phyloP scores from a whole-genome alignment of 495 filamentous ascomycete genomes.

The Lophium mytilinum region DNA sequence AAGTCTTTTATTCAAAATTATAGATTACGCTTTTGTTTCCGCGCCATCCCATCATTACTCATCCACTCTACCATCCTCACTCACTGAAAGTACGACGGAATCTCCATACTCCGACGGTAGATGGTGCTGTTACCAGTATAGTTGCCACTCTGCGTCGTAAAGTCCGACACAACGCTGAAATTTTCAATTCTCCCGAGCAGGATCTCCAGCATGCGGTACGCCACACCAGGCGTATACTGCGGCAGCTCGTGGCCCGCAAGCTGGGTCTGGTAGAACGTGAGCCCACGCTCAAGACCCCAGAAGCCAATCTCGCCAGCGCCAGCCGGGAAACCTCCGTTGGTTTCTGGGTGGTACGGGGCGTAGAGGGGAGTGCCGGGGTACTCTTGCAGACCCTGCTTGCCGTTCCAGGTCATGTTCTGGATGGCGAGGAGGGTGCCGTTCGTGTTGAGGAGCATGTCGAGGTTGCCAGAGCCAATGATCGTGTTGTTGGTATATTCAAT shows the following conservation, averaged over 20 bases:
- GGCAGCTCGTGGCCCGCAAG: slow-evolving; percentile 23
- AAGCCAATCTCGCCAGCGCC: slow-evolving; percentile 54
- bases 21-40: no score
- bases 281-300: slow-evolving; percentile 55
- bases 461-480: slow-evolving; percentile 55
- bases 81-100: background rate
- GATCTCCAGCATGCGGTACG: slow-evolving; percentile 27
- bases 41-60: no score
- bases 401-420: slow-evolving; percentile 81
- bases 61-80: no score
- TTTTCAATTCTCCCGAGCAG: slow-evolving; percentile 24
- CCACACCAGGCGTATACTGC: slow-evolving; percentile 20
- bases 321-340: slow-evolving; percentile 34
- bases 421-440: slow-evolving; percentile 64
- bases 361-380: slow-evolving; percentile 52
- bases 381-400: slow-evolving; percentile 52
- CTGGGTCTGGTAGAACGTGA: slow-evolving; percentile 45
- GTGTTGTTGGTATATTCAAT: slow-evolving; percentile 28
- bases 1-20: no score
- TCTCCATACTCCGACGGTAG: slow-evolving; percentile 2
- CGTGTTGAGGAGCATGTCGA: slow-evolving; percentile 52
- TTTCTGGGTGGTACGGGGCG: slow-evolving; percentile 52
- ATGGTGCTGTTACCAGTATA: slow-evolving; percentile 21
- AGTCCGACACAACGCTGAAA: slow-evolving; percentile 15
- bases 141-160: slow-evolving; percentile 20